Evolutionary conservation across 345 rosid genomes (phyloP).

Genomic region (Populus davidiana): DNA sequence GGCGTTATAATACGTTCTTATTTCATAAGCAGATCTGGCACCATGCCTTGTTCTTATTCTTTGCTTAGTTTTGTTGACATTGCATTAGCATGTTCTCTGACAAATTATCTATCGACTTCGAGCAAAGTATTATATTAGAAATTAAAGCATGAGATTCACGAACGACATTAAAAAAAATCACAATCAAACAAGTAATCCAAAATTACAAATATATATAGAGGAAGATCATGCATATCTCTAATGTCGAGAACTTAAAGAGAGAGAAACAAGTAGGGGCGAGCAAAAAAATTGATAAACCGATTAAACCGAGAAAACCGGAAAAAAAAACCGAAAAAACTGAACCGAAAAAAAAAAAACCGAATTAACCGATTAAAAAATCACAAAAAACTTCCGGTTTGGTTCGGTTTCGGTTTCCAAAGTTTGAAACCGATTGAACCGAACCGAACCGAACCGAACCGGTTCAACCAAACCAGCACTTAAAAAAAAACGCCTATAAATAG

Average conservation of each 20-base stretch:
- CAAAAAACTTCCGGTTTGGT: too few relatives aligned
- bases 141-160: not conserved
- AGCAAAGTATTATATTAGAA: not conserved
- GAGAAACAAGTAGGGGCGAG: too few relatives aligned
- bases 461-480: too few relatives aligned
- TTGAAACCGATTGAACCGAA: too few relatives aligned
- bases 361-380: too few relatives aligned
- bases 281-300: too few relatives aligned
- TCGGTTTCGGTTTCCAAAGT: too few relatives aligned
- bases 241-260: not conserved
- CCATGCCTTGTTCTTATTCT: not conserved
- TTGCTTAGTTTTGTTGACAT: not conserved
- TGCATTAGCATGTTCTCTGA: not conserved
- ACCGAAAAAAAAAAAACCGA: too few relatives aligned
- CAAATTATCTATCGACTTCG: not conserved
- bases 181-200: not conserved
- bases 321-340: too few relatives aligned
- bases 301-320: too few relatives aligned
- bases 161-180: not conserved
- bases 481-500: too few relatives aligned
- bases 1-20: not conserved
- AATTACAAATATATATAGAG: not conserved
- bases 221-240: not conserved
- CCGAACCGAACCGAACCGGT: too few relatives aligned
- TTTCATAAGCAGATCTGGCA: not conserved